Conservation (phyloP, 345 rosid genomes). For the Toxicodendron radicans region DNA sequence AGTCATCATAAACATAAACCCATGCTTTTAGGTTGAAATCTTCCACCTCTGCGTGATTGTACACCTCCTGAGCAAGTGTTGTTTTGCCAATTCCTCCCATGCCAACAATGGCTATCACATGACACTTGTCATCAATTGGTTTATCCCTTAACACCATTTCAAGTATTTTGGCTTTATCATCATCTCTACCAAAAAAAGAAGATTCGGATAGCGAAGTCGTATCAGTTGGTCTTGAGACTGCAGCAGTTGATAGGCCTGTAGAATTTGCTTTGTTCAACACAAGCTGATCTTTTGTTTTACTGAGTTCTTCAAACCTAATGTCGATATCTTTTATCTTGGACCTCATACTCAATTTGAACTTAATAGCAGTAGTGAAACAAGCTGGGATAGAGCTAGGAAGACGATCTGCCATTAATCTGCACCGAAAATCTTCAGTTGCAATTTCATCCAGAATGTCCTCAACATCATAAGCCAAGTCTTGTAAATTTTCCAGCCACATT, state of each 20-base stretch:
- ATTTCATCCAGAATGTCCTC: slow-evolving; percentile 13
- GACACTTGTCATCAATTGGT: neutral
- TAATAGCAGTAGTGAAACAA: slow-evolving; percentile 9
- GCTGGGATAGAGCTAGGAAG: neutral
- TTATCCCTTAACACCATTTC: slow-evolving; percentile 3
- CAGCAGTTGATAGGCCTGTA: neutral
- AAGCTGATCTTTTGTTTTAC: neutral
- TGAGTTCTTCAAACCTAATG: neutral
- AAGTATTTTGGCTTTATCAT: neutral
- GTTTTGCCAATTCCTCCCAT: slow-evolving; percentile 11
- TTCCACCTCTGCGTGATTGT: neutral
- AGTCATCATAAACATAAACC: slow-evolving; percentile 13
- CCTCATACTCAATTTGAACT: neutral
- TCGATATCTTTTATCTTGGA: neutral
- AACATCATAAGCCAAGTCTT: slow-evolving; percentile 8
- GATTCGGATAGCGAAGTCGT: neutral
- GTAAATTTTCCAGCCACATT: slow-evolving; percentile 11
- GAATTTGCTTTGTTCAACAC: neutral
- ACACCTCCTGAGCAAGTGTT: neutral
- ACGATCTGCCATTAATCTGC: neutral
- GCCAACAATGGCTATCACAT: neutral
- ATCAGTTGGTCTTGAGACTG: neutral
- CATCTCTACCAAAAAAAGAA: neutral
- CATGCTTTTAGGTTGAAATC: neutral
- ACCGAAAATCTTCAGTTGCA: neutral